Conservation (phyloP, 768 basidiomycete species). For the Hericium coralloides region DNA sequence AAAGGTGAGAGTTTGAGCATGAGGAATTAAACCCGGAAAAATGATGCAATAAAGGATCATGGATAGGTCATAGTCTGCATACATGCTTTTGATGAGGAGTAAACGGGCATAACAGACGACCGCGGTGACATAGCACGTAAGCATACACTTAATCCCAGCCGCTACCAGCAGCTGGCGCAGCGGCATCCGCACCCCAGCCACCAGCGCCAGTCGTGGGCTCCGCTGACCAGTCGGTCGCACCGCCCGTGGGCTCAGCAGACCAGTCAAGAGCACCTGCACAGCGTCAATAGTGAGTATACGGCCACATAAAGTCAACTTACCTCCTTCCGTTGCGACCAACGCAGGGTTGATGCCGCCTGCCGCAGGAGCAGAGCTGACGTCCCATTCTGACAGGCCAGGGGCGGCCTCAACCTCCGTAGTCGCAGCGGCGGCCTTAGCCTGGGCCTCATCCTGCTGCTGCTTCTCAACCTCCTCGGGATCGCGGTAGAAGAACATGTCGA, state of each 20-base stretch:
- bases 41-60: background rate
- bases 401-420: slow-evolving; percentile 47
- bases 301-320: slow-evolving; percentile 19
- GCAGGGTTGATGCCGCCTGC: slow-evolving; percentile 72
- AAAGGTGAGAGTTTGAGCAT: too few species aligned
- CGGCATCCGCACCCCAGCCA: slow-evolving; percentile 9
- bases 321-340: slow-evolving; percentile 56
- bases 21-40: background rate
- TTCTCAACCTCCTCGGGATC: slow-evolving; percentile 99
- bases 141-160: slow-evolving; percentile 14
- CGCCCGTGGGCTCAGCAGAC: slow-evolving; percentile 24
- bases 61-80: background rate
- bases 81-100: background rate
- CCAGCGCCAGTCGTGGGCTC: slow-evolving; percentile 16
- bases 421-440: slow-evolving; percentile 62
- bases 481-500: slow-evolving; percentile 99
- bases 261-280: slow-evolving; percentile 27
- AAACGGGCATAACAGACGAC: background rate
- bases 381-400: slow-evolving; percentile 59
- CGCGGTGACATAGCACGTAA: slow-evolving; percentile 3
- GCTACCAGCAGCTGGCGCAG: background rate
- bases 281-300: background rate
- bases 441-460: slow-evolving; percentile 90
- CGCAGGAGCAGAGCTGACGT: slow-evolving; percentile 56
- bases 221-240: slow-evolving; percentile 21